Percentiles rank a stretch among this genome's conserved stretches.
Conservation (phyloP, 495 filamentous ascomycete species). For the Bathelium albidoporum region DNA sequence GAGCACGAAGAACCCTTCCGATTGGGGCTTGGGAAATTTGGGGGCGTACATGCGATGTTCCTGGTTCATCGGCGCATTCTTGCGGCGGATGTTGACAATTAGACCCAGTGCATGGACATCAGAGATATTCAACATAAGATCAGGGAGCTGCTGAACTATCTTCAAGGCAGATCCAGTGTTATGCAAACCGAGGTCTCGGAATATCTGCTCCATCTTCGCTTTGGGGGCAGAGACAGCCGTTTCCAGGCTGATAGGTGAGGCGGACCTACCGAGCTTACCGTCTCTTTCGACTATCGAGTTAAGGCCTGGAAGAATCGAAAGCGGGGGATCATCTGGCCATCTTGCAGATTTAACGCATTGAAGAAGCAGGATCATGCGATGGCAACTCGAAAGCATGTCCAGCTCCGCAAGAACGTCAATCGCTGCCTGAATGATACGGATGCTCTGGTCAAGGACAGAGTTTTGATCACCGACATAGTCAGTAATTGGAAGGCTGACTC, state of each 20-base stretch:
- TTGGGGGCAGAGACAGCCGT: conserved; percentile 38
- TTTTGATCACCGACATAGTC: conserved; percentile 96
- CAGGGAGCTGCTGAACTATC: conserved; percentile 52
- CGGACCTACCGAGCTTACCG: conserved; percentile 28
- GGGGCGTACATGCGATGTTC: conserved; percentile 74
- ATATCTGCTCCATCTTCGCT: conserved; percentile 19
- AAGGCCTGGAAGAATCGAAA: conserved; percentile 76
- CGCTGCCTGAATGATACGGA: conserved; percentile 85
- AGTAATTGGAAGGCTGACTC: conserved; percentile 83
- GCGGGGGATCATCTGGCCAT: conserved; percentile 74
- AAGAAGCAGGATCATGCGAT: conserved; percentile 72
- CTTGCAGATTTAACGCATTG: conserved; percentile 85
- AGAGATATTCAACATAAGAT: conserved; percentile 53
- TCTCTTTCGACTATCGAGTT: conserved; percentile 35
- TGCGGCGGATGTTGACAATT: conserved; percentile 51
- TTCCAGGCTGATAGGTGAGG: conserved; percentile 26
- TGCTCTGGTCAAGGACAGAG: conserved; percentile 74
- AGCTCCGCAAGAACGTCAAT: conserved; percentile 94
- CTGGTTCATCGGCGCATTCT: conserved; percentile 45
- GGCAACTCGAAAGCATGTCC: conserved; percentile 61
- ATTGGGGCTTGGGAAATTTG: conserved; percentile 85
- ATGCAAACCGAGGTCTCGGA: conserved; percentile 23
- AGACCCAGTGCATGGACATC: conserved; percentile 51
- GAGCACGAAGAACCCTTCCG: conserved; percentile 85
- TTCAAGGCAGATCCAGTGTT: conserved; percentile 30